Percentiles rank a stretch among this genome's conserved stretches.
phyloP scores from a whole-genome alignment of 192 early-diverging fungal genomes.

The Backusella macrospora region DNA sequence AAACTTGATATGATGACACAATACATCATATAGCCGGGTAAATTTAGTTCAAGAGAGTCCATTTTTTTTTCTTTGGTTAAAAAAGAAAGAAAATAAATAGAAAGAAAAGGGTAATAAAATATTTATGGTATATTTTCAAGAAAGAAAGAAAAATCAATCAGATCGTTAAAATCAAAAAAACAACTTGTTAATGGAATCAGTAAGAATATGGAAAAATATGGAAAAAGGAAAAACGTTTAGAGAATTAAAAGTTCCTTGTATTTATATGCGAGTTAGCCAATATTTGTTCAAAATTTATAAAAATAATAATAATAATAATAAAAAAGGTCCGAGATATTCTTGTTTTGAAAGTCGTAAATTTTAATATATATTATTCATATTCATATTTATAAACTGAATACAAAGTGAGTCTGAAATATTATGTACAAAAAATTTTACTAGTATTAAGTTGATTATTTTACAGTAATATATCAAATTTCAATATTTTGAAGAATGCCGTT shows the following conservation, averaged over 20 bases:
- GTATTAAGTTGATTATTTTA: not conserved
- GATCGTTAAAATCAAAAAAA: not conserved
- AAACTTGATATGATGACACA: slow-evolving; percentile 40
- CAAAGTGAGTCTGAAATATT: not conserved
- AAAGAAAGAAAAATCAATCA: not conserved
- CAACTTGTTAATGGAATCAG: not conserved
- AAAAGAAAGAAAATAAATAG: not conserved
- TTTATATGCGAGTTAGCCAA: not conserved
- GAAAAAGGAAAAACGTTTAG: not conserved
- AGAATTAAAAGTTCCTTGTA: not conserved
- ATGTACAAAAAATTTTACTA: not conserved
- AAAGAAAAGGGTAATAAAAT: not conserved
- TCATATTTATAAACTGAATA: not conserved
- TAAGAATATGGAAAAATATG: not conserved
- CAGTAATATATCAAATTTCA: not conserved
- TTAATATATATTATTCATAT: not conserved
- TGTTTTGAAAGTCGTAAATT: not conserved
- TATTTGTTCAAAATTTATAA: not conserved
- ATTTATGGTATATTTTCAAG: not conserved
- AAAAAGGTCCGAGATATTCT: slow-evolving; percentile 10
- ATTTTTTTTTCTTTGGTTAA: slow-evolving; percentile 22
- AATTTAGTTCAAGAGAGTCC: slow-evolving; percentile 46
- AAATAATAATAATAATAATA: not conserved
- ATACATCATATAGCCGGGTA: slow-evolving; percentile 47
- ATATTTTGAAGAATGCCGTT: not conserved